Conservation (phyloP, 768 basidiomycete genomes). For the Lanmaoa pseudosensibilis region DNA sequence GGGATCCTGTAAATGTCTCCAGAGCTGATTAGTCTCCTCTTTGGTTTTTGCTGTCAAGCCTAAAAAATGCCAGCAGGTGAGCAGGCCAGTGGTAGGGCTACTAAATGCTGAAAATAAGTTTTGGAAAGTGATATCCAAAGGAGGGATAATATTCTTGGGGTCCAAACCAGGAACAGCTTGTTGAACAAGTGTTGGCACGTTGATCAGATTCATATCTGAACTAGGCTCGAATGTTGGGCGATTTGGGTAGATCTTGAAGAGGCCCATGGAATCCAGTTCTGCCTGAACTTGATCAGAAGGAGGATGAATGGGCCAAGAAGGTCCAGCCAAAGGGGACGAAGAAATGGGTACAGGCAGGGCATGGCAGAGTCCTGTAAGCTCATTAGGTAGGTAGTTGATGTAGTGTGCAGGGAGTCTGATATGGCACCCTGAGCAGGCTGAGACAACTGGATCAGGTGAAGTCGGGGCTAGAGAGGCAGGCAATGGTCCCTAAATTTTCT, state of each 20-base stretch:
- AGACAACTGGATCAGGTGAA: neutral
- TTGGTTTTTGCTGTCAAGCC: neutral
- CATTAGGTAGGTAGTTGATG: neutral
- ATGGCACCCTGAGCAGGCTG: neutral
- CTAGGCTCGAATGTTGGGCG: neutral
- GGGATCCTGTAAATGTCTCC: slow-evolving; percentile 22
- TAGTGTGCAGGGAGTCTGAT: neutral
- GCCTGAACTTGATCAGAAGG: neutral
- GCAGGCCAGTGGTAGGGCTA: neutral
- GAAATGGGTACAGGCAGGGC: neutral
- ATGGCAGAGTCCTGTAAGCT: neutral
- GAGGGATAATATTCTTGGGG: neutral
- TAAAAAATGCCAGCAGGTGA: neutral
- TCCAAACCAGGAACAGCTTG: neutral
- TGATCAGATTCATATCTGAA: neutral
- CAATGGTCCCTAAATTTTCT: neutral
- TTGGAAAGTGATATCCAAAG: neutral
- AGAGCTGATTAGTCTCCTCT: slow-evolving; percentile 15
- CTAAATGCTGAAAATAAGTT: neutral
- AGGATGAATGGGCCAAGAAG: neutral
- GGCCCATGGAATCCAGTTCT: neutral
- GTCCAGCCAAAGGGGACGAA: neutral
- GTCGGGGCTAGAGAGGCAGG: neutral
- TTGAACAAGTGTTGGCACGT: neutral
- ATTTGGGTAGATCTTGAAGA: neutral